Evolutionary conservation across 192 early-diverging fungal genomes (phyloP).

Genomic region (Gaertneriomyces sp.): DNA sequence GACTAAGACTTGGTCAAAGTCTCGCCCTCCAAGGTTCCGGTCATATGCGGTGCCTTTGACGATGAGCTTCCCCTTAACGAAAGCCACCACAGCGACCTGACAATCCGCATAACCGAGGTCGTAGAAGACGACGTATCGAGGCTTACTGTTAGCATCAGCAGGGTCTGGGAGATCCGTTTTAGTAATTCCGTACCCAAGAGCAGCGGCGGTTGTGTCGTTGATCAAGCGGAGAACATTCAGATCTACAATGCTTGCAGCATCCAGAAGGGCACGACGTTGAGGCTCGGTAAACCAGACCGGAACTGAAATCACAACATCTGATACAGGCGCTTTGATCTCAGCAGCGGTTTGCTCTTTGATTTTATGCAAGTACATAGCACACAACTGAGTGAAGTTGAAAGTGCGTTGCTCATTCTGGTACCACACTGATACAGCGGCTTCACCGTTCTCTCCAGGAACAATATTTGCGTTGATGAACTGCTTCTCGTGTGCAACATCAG

Average conservation of each 20-base stretch:
- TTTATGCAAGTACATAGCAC: slow-evolving; percentile 91
- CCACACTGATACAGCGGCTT: slow-evolving; percentile 75
- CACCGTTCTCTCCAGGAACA: slow-evolving; percentile 70
- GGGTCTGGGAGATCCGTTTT: slow-evolving; percentile 92
- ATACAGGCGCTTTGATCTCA: slow-evolving; percentile 80
- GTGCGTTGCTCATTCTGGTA: slow-evolving; percentile 72
- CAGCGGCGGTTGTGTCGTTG: slow-evolving; percentile 89
- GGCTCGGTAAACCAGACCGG: slow-evolving; percentile 94
- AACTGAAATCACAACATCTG: slow-evolving; percentile 90
- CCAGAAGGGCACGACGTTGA: slow-evolving; percentile 83
- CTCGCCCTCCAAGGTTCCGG: slow-evolving; percentile 90
- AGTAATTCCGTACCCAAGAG: slow-evolving; percentile 98
- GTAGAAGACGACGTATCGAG: slow-evolving; percentile 87
- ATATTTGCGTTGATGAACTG: slow-evolving; percentile 79
- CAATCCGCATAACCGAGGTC: slow-evolving; percentile 90
- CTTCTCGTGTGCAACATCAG: slow-evolving; percentile 81
- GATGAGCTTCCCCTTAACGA: slow-evolving; percentile 92
- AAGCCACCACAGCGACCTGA: slow-evolving; percentile 83
- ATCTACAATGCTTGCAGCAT: slow-evolving; percentile 82
- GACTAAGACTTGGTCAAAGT: slow-evolving; percentile 87
- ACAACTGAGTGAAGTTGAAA: slow-evolving; percentile 86
- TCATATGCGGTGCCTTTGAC: slow-evolving; percentile 90
- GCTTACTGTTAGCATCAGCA: slow-evolving; percentile 61
- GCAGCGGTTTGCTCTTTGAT: slow-evolving; percentile 82
- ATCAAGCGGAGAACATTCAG: slow-evolving; percentile 88